Percentiles rank a stretch among this genome's conserved stretches.
Conservation (phyloP, 192 early-diverging fungal species). For the Mortierella hygrophila region DNA sequence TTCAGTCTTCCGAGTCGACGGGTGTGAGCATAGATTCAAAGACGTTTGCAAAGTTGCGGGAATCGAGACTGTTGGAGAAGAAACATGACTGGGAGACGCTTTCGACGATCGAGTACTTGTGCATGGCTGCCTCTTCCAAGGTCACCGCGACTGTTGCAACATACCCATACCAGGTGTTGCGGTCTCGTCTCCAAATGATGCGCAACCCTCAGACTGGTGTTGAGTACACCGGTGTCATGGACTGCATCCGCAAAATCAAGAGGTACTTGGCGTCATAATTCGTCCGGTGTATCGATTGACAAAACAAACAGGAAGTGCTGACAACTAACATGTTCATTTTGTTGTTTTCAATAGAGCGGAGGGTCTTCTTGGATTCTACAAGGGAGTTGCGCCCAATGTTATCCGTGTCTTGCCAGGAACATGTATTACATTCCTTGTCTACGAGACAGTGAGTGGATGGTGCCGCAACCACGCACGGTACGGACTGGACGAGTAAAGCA, state of each 20-base stretch:
- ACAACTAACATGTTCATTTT: not conserved
- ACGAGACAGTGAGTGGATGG: slow-evolving; percentile 80
- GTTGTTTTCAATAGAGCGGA: slow-evolving; percentile 65
- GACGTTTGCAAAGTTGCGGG: slow-evolving; percentile 38
- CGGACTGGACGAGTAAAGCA: slow-evolving; percentile 28
- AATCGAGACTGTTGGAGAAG: slow-evolving; percentile 37
- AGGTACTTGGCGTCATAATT: slow-evolving; percentile 24
- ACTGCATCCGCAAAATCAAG: slow-evolving; percentile 78
- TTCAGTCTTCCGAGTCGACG: not conserved
- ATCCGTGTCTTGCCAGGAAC: slow-evolving; percentile 94
- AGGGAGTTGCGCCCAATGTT: slow-evolving; percentile 90
- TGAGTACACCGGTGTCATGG: slow-evolving; percentile 79
- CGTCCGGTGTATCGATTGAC: not conserved
- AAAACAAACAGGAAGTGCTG: not conserved
- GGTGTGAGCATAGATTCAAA: slow-evolving; percentile 35
- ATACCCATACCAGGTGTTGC: slow-evolving; percentile 94
- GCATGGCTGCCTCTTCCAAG: slow-evolving; percentile 91
- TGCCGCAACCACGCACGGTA: slow-evolving; percentile 69
- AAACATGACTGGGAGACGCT: slow-evolving; percentile 58
- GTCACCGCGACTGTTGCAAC: slow-evolving; percentile 87
- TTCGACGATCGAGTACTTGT: slow-evolving; percentile 78
- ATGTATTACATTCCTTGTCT: slow-evolving; percentile 95
- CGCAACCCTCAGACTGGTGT: slow-evolving; percentile 59
- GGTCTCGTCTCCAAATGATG: slow-evolving; percentile 86
- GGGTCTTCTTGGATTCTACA: slow-evolving; percentile 89